Percentiles rank a stretch among this genome's conserved stretches.
Conservation (phyloP, 2,329 filamentous ascomycete genomes). For the Hirsutella thompsonii region DNA sequence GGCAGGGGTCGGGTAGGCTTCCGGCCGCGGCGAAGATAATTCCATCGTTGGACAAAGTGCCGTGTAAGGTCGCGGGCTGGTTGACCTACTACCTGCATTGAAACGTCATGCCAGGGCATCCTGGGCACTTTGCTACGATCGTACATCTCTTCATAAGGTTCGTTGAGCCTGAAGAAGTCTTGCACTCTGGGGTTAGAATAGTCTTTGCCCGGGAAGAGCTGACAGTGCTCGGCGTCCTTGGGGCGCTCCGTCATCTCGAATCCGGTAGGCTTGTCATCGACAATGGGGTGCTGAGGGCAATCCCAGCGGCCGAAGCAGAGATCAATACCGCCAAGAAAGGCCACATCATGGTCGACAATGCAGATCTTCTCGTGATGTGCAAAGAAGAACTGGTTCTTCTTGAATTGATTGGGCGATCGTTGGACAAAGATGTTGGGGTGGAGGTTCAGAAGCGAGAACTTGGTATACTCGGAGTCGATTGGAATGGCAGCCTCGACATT, state of each 20-base stretch:
- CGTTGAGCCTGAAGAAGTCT: conserved; percentile 85
- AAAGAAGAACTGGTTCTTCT: conserved; percentile 99
- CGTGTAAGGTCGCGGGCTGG: conserved; percentile 86
- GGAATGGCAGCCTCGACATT: conserved; percentile 96
- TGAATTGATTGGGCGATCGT: conserved; percentile 90
- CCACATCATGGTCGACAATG: conserved; percentile 88
- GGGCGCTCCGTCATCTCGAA: conserved; percentile 68
- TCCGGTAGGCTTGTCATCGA: conserved; percentile 88
- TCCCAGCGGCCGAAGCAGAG: conserved; percentile 97
- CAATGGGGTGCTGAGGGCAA: conserved; percentile 79
- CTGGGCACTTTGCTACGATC: conserved; percentile 76
- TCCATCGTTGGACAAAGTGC: conserved; percentile 97
- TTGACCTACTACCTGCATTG: conserved; percentile 95
- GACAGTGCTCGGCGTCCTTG: conserved; percentile 86
- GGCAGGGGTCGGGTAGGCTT: conserved; percentile 90
- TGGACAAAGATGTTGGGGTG: conserved; percentile 96
- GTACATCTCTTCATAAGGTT: conserved; percentile 98
- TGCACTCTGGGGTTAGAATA: conserved; percentile 94
- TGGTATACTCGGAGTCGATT: conserved; percentile 97
- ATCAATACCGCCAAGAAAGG: conserved; percentile 91
- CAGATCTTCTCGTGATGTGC: conserved; percentile 98
- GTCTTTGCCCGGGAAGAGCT: conserved; percentile 94
- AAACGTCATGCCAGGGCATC: conserved; percentile 98
- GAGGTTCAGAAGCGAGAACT: conserved; percentile 86
- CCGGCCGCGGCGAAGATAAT: conserved; percentile 84